Percentiles rank a stretch among this genome's conserved stretches.
Conservation (phyloP, 179 eudicot genomes). For the Spergularia azorica region DNA sequence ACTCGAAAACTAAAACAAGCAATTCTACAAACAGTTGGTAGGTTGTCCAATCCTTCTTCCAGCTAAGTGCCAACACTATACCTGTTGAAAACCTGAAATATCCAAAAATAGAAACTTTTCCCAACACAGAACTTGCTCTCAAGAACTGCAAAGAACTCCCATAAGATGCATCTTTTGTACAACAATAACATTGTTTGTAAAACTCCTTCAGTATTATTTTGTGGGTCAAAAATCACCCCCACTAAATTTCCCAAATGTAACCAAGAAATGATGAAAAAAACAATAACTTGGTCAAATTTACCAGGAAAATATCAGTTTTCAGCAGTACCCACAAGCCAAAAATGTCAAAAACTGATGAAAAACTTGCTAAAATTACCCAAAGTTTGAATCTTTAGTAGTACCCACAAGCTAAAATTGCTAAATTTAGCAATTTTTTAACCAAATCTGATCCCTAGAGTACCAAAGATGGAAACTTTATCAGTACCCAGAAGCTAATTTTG, state of each 20-base stretch:
- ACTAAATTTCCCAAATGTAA: constrained; percentile 27
- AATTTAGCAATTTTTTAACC: not conserved
- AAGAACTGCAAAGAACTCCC: constrained; percentile 61
- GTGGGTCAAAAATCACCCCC: constrained; percentile 33
- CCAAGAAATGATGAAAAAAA: not conserved
- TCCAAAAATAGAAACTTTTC: constrained; percentile 88
- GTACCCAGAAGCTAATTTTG: not conserved
- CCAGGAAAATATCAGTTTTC: constrained; percentile 10
- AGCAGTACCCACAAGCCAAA: constrained; percentile 31
- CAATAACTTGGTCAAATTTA: constrained; percentile 6
- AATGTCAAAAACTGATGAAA: constrained; percentile 10
- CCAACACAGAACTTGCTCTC: constrained; percentile 60
- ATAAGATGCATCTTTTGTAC: constrained; percentile 53
- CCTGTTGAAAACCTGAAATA: constrained; percentile 72
- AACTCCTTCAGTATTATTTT: constrained; percentile 26
- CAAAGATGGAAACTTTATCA: not conserved
- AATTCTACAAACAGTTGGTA: constrained; percentile 39
- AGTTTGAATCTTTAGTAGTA: constrained; percentile 11
- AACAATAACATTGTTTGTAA: constrained; percentile 53
- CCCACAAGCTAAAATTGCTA: not conserved
- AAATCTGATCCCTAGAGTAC: not conserved
- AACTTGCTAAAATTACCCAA: constrained; percentile 19
- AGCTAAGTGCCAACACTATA: constrained; percentile 57
- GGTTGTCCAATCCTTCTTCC: not conserved
- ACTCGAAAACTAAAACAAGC: constrained; percentile 24